Evolutionary conservation across 306 rosid genomes (phyloP).

Genomic region (Begonia masoniana): DNA sequence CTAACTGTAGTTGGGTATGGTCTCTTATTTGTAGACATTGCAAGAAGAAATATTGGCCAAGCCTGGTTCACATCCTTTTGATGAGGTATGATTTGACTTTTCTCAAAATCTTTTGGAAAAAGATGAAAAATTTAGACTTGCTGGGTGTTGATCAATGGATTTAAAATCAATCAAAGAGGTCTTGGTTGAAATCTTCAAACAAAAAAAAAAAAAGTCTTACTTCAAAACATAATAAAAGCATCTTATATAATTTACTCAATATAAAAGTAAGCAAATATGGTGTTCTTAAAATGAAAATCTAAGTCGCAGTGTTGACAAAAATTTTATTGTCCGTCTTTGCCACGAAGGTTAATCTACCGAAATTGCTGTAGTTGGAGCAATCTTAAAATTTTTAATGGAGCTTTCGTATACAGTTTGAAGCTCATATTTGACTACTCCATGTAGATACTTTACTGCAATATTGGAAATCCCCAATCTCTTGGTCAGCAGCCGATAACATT

Average conservation of each 20-base stretch:
- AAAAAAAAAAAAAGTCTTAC: too few species aligned
- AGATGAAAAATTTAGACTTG: not conserved
- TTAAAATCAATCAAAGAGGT: too few species aligned
- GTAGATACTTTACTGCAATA: constrained; percentile 89
- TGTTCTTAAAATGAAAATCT: too few species aligned
- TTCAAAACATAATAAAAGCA: too few species aligned
- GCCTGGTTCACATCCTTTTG: constrained; percentile 67
- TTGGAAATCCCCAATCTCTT: constrained; percentile 97
- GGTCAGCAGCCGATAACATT: constrained; percentile 78
- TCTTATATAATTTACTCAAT: too few species aligned
- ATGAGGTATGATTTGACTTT: constrained; percentile 44
- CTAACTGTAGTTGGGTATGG: not conserved
- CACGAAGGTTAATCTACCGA: too few species aligned
- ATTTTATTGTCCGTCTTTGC: too few species aligned
- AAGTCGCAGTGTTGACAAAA: too few species aligned
- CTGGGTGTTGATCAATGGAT: not conserved
- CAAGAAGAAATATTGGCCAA: constrained; percentile 52
- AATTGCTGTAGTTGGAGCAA: too few species aligned
- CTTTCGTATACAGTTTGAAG: too few species aligned
- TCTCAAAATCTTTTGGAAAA: constrained; percentile 1
- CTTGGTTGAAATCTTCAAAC: too few species aligned
- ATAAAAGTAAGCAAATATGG: not conserved
- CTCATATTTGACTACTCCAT: not conserved
- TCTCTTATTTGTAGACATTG: constrained; percentile 33
- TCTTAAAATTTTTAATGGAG: too few species aligned